Percentiles rank a stretch among this genome's conserved stretches.
Conservation (phyloP, 2,329 filamentous ascomycete genomes). For the Talaromyces sp. region DNA sequence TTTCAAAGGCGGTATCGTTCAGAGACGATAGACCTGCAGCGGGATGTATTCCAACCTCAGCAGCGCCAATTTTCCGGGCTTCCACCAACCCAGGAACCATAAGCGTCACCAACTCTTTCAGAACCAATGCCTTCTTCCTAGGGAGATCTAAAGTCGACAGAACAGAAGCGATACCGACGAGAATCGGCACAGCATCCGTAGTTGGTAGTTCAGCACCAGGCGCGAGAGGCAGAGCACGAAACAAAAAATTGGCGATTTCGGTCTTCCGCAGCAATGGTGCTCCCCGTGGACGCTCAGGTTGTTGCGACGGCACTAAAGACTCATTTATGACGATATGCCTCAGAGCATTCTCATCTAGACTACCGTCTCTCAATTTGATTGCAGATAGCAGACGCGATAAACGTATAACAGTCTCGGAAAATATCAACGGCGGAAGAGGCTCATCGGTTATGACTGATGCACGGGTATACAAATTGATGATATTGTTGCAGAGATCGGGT, state of each 20-base stretch:
- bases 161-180: slow-evolving; percentile 84
- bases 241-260: slow-evolving; percentile 60
- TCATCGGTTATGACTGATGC: slow-evolving; percentile 49
- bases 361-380: slow-evolving; percentile 46
- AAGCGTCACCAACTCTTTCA: slow-evolving; percentile 77
- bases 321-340: slow-evolving; percentile 56
- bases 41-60: slow-evolving; percentile 94
- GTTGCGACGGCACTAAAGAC: slow-evolving; percentile 31
- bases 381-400: slow-evolving; percentile 50
- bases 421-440: slow-evolving; percentile 49
- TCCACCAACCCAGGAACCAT: slow-evolving; percentile 82
- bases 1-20: slow-evolving; percentile 47
- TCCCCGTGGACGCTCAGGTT: slow-evolving; percentile 31
- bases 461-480: slow-evolving; percentile 52
- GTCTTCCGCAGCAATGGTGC: slow-evolving; percentile 50
- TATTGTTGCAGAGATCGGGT: slow-evolving; percentile 53
- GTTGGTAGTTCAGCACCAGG: slow-evolving; percentile 59
- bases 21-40: slow-evolving; percentile 78
- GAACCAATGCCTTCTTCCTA: slow-evolving; percentile 84
- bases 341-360: slow-evolving; percentile 46
- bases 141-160: slow-evolving; percentile 72
- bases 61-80: slow-evolving; percentile 84
- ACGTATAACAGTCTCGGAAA: slow-evolving; percentile 54
- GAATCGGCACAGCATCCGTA: slow-evolving; percentile 70
- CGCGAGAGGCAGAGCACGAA: slow-evolving; percentile 65